Base-by-base conservation (phyloP, 768 basidiomycete genomes). In the Obba rivulosa region DNA sequence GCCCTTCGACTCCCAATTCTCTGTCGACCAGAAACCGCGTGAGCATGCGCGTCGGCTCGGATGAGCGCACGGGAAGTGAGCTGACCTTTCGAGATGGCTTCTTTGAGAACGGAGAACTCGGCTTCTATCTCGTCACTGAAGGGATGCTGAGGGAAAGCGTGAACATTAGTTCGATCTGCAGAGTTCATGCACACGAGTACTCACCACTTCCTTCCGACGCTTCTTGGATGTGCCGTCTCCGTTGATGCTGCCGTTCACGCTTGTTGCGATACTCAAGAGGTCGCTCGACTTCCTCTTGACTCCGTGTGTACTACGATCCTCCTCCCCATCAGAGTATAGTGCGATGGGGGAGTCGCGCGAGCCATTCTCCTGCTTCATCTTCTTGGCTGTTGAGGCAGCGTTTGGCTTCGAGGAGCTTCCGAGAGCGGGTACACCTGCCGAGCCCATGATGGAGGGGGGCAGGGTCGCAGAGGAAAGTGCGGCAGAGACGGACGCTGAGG, bases 1-100 rank as follows among this genome's bases (percentile, higher is more conserved):
- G 58, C 85, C 86, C 69, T 91, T 93, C 50, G 77, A 70, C 35
- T 78, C 77, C 85, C 87, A 95, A 34, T 70, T 73, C 63, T 91
- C 90, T 89, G 61, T 28, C 13, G 18, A 21, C n/a, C 34, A 16
- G 43, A 28, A 17, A 3, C 34, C 37, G 34, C n/a, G 21, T 8
- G n/a, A 8, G n/a, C n/a, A 43, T 17, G n/a, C 13, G 40, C 17
- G n/a, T n/a, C n/a, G n/a, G n/a, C n/a, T n/a, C n/a, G n/a, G n/a
- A n/a, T n/a, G n/a, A n/a, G n/a, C 17, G 28, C 41, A 43, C 22
- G 43, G 28, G 25, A 35, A 35, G 36, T 1, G 21, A 17, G 35
- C 20, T 17, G 10, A 82, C 83, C 83, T 52, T 75, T 73, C 11
- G 72, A 66, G 23, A 89, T 81, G n/a, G 74, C 73, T 18, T 51